phyloP scores from a whole-genome alignment of 1,139 yeast genomes.

The Kodamaea alishanica region DNA sequence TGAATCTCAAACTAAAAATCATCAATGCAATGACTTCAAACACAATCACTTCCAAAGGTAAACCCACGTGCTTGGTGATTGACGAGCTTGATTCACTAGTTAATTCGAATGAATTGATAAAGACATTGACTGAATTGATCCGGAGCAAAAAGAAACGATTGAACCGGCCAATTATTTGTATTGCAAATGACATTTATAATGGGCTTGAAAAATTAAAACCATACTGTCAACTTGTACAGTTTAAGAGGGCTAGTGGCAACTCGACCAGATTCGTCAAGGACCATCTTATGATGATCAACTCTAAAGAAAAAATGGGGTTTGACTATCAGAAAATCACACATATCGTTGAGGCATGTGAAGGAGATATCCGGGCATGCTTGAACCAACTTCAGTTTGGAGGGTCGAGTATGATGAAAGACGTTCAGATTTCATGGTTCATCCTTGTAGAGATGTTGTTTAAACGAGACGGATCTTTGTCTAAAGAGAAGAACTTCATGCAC shows the following conservation, averaged over 20 bases:
- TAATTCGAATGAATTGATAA: conserved; percentile 71
- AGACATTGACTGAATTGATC: conserved; percentile 58
- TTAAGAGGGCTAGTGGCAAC: conserved; percentile 54
- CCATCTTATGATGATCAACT: conserved; percentile 31
- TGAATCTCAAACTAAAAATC: conserved; percentile 49
- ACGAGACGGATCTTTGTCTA: conserved; percentile 45
- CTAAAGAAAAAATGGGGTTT: conserved; percentile 29
- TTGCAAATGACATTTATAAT: conserved; percentile 84
- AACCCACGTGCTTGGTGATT: conserved; percentile 76
- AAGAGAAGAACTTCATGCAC: conserved; percentile 44
- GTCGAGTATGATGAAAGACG: conserved; percentile 41
- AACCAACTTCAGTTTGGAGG: conserved; percentile 76
- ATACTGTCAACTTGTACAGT: conserved; percentile 64
- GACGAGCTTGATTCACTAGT: conserved; percentile 93
- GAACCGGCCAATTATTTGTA: conserved; percentile 82
- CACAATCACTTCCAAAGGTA: conserved; percentile 49
- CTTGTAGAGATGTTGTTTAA: conserved; percentile 53
- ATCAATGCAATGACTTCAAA: conserved; percentile 66
- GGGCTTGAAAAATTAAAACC: conserved; percentile 71
- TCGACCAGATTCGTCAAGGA: conserved; percentile 42
- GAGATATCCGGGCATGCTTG: conserved; percentile 82
- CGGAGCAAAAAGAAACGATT: conserved; percentile 31
- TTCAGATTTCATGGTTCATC: conserved; percentile 57
- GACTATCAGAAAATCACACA: conserved; percentile 41
- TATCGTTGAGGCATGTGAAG: conserved; percentile 68